These are phyloP conservation scores for Sanghuangporus baumii DNA, from an alignment of 1,284 basidiomycete species.

Conservation along the genomic window DNA sequence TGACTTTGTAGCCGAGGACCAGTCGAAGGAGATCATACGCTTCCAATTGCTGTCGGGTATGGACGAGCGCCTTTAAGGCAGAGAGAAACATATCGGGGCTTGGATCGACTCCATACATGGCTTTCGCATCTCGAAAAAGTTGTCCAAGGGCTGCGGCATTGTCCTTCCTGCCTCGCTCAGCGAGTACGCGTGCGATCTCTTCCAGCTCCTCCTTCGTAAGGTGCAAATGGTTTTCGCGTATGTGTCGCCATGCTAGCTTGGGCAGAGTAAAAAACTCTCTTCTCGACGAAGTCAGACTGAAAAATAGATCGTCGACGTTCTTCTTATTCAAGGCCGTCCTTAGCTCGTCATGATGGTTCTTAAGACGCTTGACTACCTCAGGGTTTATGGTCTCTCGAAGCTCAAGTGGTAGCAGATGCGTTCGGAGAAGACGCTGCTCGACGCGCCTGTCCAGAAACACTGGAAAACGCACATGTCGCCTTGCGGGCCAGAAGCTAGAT, in stretches of 20 bases:
- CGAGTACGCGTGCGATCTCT: not conserved
- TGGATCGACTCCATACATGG: conserved; percentile 3
- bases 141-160: conserved; percentile 1
- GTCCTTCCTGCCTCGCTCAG: not conserved
- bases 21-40: conserved; percentile 7
- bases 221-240: not conserved
- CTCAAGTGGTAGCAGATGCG: not conserved
- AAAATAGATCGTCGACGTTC: conserved; percentile 2
- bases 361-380: not conserved
- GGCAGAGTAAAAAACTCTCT: conserved; percentile 5
- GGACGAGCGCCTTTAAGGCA: not conserved
- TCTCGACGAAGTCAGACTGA: not conserved
- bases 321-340: not conserved
- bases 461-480: not conserved
- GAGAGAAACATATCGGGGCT: not conserved
- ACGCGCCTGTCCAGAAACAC: not conserved
- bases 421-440: not conserved
- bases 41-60: not conserved
- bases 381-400: not conserved
- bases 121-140: conserved; percentile 5
- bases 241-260: not conserved
- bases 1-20: not conserved
- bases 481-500: not conserved
- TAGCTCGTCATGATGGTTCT: not conserved
- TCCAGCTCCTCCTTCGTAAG: not conserved